These are phyloP conservation scores for Amborella trichopoda DNA, from an alignment of 164 flowering plant genomes.

Conservation along the genomic window DNA sequence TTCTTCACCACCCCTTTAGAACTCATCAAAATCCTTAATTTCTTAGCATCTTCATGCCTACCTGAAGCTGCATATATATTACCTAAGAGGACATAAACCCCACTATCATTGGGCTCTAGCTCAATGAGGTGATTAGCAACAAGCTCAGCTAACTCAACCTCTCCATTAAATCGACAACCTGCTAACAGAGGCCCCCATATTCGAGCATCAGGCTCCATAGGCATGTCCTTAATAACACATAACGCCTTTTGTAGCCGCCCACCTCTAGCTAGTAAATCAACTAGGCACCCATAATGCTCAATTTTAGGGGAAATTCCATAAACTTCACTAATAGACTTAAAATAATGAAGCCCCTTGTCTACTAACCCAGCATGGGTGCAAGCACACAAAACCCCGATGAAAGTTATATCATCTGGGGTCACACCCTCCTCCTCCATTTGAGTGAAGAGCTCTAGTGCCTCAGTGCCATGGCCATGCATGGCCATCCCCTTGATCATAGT, in stretches of 20 bases:
- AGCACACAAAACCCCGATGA: constrained; percentile 23
- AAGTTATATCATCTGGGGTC: constrained; percentile 17
- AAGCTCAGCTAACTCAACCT: constrained; percentile 17
- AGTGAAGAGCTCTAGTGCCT: constrained; percentile 13
- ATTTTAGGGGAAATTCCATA: constrained; percentile 17
- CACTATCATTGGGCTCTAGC: constrained; percentile 18
- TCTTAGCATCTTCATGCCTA: constrained; percentile 16
- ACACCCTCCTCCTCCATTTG: constrained; percentile 16
- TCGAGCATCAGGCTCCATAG: constrained; percentile 24
- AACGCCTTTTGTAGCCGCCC: constrained; percentile 24
- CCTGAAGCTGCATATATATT: constrained; percentile 20
- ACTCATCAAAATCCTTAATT: constrained; percentile 13
- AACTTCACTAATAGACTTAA: constrained; percentile 13
- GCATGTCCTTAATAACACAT: constrained; percentile 18
- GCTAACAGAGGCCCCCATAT: constrained; percentile 28
- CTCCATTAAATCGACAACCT: constrained; percentile 21
- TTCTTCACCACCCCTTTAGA: constrained; percentile 8
- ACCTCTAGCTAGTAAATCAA: constrained; percentile 27
- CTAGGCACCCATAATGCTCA: constrained; percentile 40
- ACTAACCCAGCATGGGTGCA: constrained; percentile 23
- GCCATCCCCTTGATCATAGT: constrained; percentile 25
- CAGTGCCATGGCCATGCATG: constrained; percentile 21
- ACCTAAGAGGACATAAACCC: constrained; percentile 19
- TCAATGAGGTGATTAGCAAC: constrained; percentile 14
- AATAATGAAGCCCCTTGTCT: constrained; percentile 16